phyloP scores from a whole-genome alignment of 306 rosid genomes.

The Cucumis hystrix region DNA sequence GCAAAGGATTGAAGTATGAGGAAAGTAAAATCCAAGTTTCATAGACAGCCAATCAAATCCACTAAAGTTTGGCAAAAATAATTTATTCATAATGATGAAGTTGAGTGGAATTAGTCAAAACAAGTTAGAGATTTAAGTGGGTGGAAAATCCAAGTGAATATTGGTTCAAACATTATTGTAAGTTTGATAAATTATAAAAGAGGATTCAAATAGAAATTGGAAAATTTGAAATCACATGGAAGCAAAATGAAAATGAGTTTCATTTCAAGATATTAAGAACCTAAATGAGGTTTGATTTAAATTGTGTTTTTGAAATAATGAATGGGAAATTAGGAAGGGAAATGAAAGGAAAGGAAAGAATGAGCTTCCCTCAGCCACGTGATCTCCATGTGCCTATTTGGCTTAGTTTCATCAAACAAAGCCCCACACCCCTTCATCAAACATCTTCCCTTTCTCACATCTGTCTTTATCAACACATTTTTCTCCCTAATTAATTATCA shows the following conservation, averaged over 20 bases:
- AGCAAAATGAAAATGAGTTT: too few relatives aligned
- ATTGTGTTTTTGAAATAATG: too few relatives aligned
- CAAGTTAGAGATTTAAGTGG: not conserved
- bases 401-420: not conserved
- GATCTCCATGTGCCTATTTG: not conserved
- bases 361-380: constrained; percentile 1
- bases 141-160: not conserved
- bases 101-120: not conserved
- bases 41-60: not conserved
- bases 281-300: too few relatives aligned
- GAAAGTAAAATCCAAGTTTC: not conserved
- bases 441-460: not conserved
- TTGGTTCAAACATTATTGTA: too few relatives aligned
- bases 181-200: too few relatives aligned
- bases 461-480: not conserved
- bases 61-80: not conserved
- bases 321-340: too few relatives aligned
- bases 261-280: too few relatives aligned
- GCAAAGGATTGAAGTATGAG: not conserved
- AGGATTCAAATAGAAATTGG: too few relatives aligned
- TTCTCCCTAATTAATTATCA: too few relatives aligned
- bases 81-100: not conserved
- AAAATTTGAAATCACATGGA: too few relatives aligned
- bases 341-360: too few relatives aligned
- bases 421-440: not conserved